These are phyloP conservation scores for Trebouxia gelatinosa DNA, from an alignment of 163 green algal genomes.

Conservation along the genomic window DNA sequence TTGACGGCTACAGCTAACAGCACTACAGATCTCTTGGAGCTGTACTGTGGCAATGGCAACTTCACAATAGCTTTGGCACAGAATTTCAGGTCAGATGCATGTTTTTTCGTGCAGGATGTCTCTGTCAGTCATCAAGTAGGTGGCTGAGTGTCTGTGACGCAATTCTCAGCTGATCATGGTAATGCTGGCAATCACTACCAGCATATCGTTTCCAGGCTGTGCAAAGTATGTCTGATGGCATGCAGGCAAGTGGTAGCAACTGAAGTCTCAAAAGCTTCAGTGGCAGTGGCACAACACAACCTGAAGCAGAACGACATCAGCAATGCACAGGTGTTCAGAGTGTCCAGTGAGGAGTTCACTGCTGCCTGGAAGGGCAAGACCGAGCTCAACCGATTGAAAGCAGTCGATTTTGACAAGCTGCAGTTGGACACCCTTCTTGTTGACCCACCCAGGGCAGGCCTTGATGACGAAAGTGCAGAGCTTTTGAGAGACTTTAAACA, in stretches of 20 bases:
- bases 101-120: no score
- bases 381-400: constrained; percentile 33
- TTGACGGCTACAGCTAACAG: constrained; percentile 54
- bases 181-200: no score
- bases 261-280: constrained; percentile 81
- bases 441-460: constrained; percentile 81
- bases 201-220: no score
- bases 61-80: constrained; percentile 85
- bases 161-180: no score
- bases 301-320: constrained; percentile 51
- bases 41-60: constrained; percentile 97
- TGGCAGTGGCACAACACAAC: constrained; percentile 78
- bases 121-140: no score
- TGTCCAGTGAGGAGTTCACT: constrained; percentile 85
- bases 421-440: constrained; percentile 80
- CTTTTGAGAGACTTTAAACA: constrained; percentile 78
- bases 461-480: constrained; percentile 62
- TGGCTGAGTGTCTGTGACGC: no score
- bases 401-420: constrained; percentile 36
- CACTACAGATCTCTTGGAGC: constrained; percentile 75
- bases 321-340: constrained; percentile 72
- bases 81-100: constrained; percentile 85
- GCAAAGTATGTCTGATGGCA: no score
- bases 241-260: constrained; percentile 77
- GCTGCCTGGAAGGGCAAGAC: constrained; percentile 64